These are phyloP conservation scores for Blastobotrys mokoenaii DNA, from an alignment of 805 yeast genomes.

Conservation along the genomic window DNA sequence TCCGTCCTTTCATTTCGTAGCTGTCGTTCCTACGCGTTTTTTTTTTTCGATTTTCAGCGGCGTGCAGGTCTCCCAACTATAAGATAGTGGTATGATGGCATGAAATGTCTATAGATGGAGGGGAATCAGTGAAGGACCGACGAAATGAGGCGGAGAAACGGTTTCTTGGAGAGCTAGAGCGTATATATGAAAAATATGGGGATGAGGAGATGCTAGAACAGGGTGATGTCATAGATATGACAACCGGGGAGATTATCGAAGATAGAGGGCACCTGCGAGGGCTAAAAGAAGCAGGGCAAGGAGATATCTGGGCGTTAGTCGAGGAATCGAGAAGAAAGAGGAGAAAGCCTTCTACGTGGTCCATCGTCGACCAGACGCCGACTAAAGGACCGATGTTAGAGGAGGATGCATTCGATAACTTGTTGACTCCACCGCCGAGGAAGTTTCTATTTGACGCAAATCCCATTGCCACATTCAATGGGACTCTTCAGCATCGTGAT, in stretches of 20 bases:
- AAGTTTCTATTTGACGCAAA: background rate
- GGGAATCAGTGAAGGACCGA: too few species aligned
- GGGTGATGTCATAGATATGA: constrained; percentile 42
- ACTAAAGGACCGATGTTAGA: background rate
- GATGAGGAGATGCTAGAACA: constrained; percentile 24
- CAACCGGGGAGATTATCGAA: constrained; percentile 51
- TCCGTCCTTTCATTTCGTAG: too few species aligned
- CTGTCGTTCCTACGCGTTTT: too few species aligned
- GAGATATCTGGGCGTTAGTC: background rate
- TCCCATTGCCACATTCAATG: background rate
- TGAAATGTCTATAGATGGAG: too few species aligned
- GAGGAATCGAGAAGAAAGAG: background rate
- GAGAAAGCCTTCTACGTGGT: background rate
- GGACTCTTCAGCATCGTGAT: too few species aligned
- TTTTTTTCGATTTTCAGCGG: too few species aligned
- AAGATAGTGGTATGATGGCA: too few species aligned
- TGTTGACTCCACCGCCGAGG: constrained; percentile 2
- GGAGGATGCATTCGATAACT: constrained; percentile 4
- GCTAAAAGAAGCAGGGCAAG: constrained; percentile 19
- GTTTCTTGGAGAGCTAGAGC: constrained; percentile 25
- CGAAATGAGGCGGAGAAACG: background rate
- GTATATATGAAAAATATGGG: constrained; percentile 28
- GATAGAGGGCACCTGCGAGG: constrained; percentile 66
- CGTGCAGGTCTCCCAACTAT: too few species aligned
- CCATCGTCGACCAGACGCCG: background rate